phyloP scores from a whole-genome alignment of 106 monocot genomes.

The Dendrobium nobile region DNA sequence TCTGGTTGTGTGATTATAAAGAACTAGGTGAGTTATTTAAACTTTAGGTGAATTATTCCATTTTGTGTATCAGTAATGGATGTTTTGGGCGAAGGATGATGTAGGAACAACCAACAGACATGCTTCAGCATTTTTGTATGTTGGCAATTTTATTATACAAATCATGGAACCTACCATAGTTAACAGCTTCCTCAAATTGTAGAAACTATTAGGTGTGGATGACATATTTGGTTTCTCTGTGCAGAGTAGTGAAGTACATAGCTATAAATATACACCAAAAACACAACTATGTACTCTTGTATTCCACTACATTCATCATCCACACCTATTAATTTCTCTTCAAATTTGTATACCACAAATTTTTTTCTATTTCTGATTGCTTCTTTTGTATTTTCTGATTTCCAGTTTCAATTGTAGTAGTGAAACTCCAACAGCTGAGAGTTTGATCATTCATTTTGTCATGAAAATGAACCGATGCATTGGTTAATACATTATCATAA shows the following conservation, averaged over 20 bases:
- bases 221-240: too few species aligned
- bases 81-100: not conserved
- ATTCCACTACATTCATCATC: too few species aligned
- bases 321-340: too few species aligned
- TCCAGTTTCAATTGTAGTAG: not conserved
- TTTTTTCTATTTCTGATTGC: not conserved
- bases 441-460: not conserved
- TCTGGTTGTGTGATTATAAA: too few species aligned
- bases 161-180: not conserved
- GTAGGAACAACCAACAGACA: not conserved
- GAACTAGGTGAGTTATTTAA: not conserved
- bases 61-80: not conserved
- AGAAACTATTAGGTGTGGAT: too few species aligned
- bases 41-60: not conserved
- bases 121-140: not conserved
- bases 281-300: too few species aligned
- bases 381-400: not conserved
- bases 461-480: not conserved
- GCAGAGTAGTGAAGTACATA: too few species aligned
- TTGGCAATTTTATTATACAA: not conserved
- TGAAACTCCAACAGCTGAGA: not conserved
- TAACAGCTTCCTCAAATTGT: not conserved
- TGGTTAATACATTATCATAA: not conserved
- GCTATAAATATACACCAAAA: too few species aligned
- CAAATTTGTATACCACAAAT: not conserved